Conservation (phyloP, 441 rosid species). For the Manihot esculenta region DNA sequence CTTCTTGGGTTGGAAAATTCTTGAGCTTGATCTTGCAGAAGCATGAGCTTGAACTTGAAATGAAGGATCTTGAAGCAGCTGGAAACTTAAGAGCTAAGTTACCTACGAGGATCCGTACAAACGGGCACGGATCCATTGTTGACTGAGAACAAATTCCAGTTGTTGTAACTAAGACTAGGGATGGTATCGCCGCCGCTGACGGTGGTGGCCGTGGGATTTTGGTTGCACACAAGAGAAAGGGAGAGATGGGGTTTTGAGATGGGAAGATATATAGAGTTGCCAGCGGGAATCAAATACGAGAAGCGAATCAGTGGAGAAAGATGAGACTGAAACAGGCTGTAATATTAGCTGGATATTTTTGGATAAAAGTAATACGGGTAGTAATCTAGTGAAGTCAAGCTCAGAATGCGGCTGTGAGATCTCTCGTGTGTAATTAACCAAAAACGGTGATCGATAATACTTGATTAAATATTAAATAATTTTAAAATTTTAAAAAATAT, state of each 20-base stretch:
- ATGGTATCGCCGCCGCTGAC: neutral
- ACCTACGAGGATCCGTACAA: constrained; percentile 54
- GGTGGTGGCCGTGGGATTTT: neutral
- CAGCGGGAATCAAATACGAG: neutral
- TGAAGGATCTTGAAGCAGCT: constrained; percentile 9
- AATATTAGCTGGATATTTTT: constrained; percentile 47
- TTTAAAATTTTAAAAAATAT: no score
- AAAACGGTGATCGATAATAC: no score
- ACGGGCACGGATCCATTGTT: constrained; percentile 74
- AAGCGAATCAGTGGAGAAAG: neutral
- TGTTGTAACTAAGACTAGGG: neutral
- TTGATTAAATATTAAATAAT: no score
- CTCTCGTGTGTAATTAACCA: neutral
- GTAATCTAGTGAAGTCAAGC: constrained; percentile 24
- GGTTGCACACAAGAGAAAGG: neutral
- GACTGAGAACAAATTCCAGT: neutral
- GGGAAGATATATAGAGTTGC: constrained; percentile 9
- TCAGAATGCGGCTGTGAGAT: neutral
- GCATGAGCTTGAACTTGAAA: constrained; percentile 17
- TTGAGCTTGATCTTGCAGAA: constrained; percentile 50
- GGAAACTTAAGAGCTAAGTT: constrained; percentile 52
- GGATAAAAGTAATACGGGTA: constrained; percentile 2
- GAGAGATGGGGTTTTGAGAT: no score
- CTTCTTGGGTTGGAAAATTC: constrained; percentile 35
- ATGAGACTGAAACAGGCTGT: constrained; percentile 56